Evolutionary conservation across 805 yeast genomes (phyloP), one percentile per base, ranked within the genome.

Genomic region (Lachancea waltii): DNA sequence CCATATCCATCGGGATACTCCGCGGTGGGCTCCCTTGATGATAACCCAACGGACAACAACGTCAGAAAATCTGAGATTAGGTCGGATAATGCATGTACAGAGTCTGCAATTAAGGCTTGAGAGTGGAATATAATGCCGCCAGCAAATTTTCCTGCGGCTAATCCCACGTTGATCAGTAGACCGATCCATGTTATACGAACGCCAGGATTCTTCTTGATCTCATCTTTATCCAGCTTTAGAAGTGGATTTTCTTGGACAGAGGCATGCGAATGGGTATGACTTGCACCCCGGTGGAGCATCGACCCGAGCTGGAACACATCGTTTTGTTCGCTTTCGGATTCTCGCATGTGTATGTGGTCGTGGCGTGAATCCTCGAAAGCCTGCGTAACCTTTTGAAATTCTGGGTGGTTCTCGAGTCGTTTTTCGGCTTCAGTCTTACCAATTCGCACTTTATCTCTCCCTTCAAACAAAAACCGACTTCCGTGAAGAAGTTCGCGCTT

Each of bases 121-220:
- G 98, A 92, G 60, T 92, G 95, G 72, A 92, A 92, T 26, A 78
- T 78, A 13, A 85, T 68, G 6, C 98, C 98, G 21, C 97, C 97
- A 16, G 78, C 61, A 19, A 87, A 89, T 59, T 92, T 92, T 22
- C 89, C 80, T 2, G 75, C 66, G 0, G 95, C 97, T 81, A 92
- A 80, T 10, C 83, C 78, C 9, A 85, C 76, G 56, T 92, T 92
- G 30, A 85, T 85, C 20, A 79, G 63, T 29, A 90, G 69, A 0
- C 98, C 98, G 36, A 90, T 68, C 85, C 95, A 83, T 0, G 98
- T 90, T 49, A 90, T 87, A 49, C 92, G 72, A 13, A 86, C 95
- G 9, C 95, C 96, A 2, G 95, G 95, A 54, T 86, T 85, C 17
- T 68, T 62, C 45, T 64, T 61, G 36, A 71, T 60, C 35, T 70